Evolutionary conservation across 371 early-diverging fungal species (phyloP), one percentile per base, ranked within the genome.

Genomic region (Mortierella sp.): DNA sequence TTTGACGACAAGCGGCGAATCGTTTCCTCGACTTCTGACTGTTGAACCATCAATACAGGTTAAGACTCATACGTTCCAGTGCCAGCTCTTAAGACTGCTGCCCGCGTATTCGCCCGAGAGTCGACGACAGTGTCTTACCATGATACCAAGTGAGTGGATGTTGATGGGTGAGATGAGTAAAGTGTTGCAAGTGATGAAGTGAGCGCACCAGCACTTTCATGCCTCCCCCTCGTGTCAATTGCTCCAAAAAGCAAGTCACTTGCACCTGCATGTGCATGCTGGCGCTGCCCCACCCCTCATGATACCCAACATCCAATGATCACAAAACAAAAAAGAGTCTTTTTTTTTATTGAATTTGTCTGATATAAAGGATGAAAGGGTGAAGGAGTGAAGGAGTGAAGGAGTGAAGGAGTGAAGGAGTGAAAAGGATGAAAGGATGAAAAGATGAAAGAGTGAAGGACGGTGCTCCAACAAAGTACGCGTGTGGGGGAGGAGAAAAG

Each of bases 21-120:
- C 24, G 95, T 95, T 69, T 97, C 97, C 74, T 97, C 97, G 42
- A 97, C 90, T 74, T 96, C 95, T 24, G 84, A 79, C 83, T 84
- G 43, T 16, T 41, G 14, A 21, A 16, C 21, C 18, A 42, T 14
- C 23, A 42, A n/a, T 13, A 50, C 45, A 34, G 4, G 34, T 34
- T 34, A 5, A n/a, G n/a, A 14, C 10, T n/a, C n/a, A 27, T 27
- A 5, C 18, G 27, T 18, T 18, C 16, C 9, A 51, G 3, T 30
- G 8, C 48, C 9, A 30, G 9, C 21, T 42, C 43, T 42, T 13
- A 42, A 34, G 49, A 19, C 18, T 26, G 16, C 45, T 47, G 58
- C 24, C 23, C 47, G 5, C 5, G 14, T 47, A 13, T 28, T 26
- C 7, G 30, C 28, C 51, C 13, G 12, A n/a, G 23, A 52, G 39